A percentile compares a stretch with the other conserved stretches of the same genome.
phyloP scores from a whole-genome alignment of 371 early-diverging fungal species.

The Chytridium lagenaria region DNA sequence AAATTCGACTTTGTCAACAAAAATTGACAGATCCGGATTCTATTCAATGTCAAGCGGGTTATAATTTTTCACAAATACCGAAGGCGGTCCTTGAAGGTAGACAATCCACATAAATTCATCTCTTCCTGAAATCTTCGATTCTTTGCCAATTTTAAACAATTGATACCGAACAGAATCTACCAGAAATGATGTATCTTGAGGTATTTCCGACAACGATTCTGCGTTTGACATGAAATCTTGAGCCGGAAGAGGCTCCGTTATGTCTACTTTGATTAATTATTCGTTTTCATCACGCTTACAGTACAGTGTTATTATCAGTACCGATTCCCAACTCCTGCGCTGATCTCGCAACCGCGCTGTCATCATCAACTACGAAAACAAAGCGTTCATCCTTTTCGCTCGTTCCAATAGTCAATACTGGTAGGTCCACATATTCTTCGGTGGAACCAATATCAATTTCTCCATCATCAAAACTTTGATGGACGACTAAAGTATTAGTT shows the following conservation, averaged over 20 bases:
- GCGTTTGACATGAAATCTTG: slow-evolving; percentile 85
- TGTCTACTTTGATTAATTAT: no score
- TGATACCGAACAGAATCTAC: slow-evolving; percentile 41
- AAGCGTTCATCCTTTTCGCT: not conserved
- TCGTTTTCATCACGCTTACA: no score
- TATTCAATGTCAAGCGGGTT: not conserved
- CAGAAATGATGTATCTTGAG: slow-evolving; percentile 71
- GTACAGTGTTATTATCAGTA: no score
- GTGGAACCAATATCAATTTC: not conserved
- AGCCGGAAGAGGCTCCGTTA: no score
- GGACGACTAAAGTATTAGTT: no score
- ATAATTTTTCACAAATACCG: slow-evolving; percentile 34
- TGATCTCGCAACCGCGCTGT: no score
- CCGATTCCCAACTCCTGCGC: no score
- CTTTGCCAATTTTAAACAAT: not conserved
- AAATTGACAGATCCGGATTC: slow-evolving; percentile 64
- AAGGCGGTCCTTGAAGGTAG: slow-evolving; percentile 70
- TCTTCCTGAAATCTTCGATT: slow-evolving; percentile 71
- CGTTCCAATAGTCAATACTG: not conserved
- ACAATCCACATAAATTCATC: slow-evolving; percentile 90
- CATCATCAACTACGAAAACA: no score
- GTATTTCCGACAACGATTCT: slow-evolving; percentile 86
- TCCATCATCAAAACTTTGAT: no score
- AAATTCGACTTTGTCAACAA: slow-evolving; percentile 81
- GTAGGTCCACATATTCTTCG: not conserved